These are phyloP conservation scores for Medicago arabica DNA, from an alignment of 306 rosid genomes.

Conservation along the genomic window DNA sequence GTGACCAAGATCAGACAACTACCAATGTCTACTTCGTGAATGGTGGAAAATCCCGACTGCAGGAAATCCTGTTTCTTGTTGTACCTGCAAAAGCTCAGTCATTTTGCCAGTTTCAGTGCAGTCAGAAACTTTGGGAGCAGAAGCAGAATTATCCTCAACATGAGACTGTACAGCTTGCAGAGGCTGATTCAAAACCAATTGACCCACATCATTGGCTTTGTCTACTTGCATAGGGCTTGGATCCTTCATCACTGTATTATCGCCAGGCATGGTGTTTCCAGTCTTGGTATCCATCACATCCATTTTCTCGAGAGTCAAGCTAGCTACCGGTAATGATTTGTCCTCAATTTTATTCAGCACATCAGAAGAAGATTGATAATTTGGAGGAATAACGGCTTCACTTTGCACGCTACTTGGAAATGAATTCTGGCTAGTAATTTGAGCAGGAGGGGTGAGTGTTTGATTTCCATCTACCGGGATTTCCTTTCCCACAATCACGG, in stretches of 20 bases:
- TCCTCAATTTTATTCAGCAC: conserved; percentile 40
- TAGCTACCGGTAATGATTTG: conserved; percentile 46
- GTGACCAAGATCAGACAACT: too few relatives aligned
- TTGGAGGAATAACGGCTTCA: conserved; percentile 37
- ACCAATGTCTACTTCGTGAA: too few relatives aligned
- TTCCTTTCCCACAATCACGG: conserved; percentile 47
- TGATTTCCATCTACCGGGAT: conserved; percentile 48
- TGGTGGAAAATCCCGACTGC: too few relatives aligned
- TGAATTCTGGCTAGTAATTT: conserved; percentile 48
- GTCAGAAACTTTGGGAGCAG: conserved; percentile 51
- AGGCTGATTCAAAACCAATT: conserved; percentile 61
- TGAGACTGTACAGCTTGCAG: conserved; percentile 61
- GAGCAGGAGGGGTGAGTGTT: conserved; percentile 51
- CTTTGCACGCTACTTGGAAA: conserved; percentile 41
- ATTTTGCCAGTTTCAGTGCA: conserved; percentile 58
- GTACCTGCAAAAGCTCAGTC: conserved; percentile 85
- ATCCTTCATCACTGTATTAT: conserved; percentile 42
- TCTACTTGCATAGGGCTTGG: conserved; percentile 40
- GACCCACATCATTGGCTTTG: conserved; percentile 48
- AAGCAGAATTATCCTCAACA: conserved; percentile 38
- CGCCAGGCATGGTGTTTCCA: conserved; percentile 48
- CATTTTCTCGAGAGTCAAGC: conserved; percentile 55
- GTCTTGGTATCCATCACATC: conserved; percentile 47
- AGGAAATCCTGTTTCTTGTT: background rate
- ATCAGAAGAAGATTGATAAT: conserved; percentile 45